Base-by-base conservation (phyloP, 371 early-diverging fungal species). In the Globomyces sp. region DNA sequence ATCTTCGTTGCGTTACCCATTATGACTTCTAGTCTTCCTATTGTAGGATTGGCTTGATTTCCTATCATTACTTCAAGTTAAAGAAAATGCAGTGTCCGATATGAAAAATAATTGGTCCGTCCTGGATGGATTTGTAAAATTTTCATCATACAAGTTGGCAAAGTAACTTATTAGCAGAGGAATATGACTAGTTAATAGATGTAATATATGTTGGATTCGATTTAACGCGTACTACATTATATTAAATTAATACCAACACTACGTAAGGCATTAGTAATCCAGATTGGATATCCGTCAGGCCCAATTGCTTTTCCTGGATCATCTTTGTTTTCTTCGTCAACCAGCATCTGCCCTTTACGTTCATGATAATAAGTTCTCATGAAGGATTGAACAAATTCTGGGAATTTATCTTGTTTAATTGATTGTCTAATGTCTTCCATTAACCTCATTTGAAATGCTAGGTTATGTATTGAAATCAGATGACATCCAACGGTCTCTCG, bases 401-500 rank as follows among this genome's bases (percentile, higher is more conserved):
- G 93, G 74, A 89, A 95, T 52, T 77, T 76, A 73, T 92, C 91
- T 40, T 85, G 80, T 9, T 82, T 70, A 57, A 98, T 92, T 37
- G 89, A 85, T 49, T 82, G 76, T 68, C 93, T 87, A 68, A 95
- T 90, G 63, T 87, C 85, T 55, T 84, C 74, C 91, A 92, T 94
- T 52, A 98, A 74, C 46, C 89, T 83, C 80, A 92, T 82, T 79
- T 96, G 94, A 84, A 89, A 98, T 3, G 90, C 86, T 51, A 95
- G 85, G 72, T 98, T 98, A 74, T 98, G 98, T 43, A 91, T 78
- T 2, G 94, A 87, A 39, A 95, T 75, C 66, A 98, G 78, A 66
- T 92, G 93, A 76, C 94, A 93, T 9, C 91, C 95, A n/a, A 92
- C 92, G 1, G 94, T 92, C 60, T 93, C 93, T 67, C 87, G 89